phyloP scores from a whole-genome alignment of 306 rosid genomes.

The Crataegus laevigata region DNA sequence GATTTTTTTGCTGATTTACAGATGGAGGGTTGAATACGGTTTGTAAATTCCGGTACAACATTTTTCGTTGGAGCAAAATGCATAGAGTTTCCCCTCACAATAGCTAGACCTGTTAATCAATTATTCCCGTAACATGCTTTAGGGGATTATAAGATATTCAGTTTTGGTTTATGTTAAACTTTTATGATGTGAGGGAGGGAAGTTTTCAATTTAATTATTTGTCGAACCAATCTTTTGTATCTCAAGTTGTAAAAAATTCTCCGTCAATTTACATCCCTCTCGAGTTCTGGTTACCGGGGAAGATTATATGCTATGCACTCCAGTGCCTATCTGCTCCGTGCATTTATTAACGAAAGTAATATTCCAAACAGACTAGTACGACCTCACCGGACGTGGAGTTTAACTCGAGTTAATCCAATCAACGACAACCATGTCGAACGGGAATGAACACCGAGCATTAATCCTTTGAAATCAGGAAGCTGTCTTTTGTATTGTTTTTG shows the following conservation, averaged over 20 bases:
- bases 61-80: background rate
- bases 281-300: too few relatives aligned
- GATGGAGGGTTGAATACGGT: background rate
- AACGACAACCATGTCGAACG: background rate
- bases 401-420: background rate
- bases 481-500: too few relatives aligned
- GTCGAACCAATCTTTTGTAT: background rate
- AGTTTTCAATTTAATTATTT: background rate
- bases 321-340: too few relatives aligned
- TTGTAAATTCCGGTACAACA: background rate
- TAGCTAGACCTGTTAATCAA: background rate
- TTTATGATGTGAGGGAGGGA: background rate
- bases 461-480: too few relatives aligned
- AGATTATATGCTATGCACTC: too few relatives aligned
- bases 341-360: too few relatives aligned
- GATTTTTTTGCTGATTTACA: slow-evolving; percentile 56
- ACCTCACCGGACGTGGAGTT: background rate
- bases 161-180: background rate
- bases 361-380: too few relatives aligned
- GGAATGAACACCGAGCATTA: background rate
- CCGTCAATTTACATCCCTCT: background rate
- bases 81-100: too few relatives aligned
- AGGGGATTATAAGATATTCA: background rate
- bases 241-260: background rate
- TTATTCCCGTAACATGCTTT: background rate